phyloP scores from a whole-genome alignment of 257 asterid species.

The Fraxinus cuspidata region DNA sequence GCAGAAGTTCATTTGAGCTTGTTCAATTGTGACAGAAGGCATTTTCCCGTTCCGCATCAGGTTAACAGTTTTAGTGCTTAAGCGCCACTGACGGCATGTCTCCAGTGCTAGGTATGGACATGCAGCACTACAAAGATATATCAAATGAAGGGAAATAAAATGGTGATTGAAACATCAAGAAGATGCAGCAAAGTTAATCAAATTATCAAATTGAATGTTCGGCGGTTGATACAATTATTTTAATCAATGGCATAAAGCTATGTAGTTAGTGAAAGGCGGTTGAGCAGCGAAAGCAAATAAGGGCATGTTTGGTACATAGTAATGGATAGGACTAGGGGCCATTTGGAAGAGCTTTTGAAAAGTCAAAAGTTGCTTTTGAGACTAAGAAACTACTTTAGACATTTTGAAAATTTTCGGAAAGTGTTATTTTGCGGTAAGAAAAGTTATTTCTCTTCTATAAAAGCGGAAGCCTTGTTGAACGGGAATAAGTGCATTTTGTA shows the following conservation, averaged over 20 bases:
- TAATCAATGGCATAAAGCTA: neutral
- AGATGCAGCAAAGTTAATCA: constrained; percentile 3
- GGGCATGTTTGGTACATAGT: too few species aligned
- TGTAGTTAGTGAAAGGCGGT: neutral
- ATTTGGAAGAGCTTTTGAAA: too few species aligned
- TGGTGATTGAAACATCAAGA: neutral
- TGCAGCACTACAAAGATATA: constrained; percentile 62
- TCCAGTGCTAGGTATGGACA: constrained; percentile 98
- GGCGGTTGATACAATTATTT: neutral
- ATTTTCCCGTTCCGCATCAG: constrained; percentile 97
- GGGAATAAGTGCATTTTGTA: too few species aligned
- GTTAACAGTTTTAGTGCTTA: constrained; percentile 94
- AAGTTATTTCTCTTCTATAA: too few species aligned
- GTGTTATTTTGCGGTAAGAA: too few species aligned
- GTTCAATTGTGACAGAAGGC: constrained; percentile 96
- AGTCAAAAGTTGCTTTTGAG: too few species aligned
- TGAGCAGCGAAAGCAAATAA: neutral
- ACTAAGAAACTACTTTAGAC: too few species aligned
- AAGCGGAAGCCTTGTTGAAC: too few species aligned
- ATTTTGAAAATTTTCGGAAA: too few species aligned
- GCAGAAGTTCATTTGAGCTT: constrained; percentile 92
- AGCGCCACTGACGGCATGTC: constrained; percentile 96
- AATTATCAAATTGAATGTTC: too few species aligned
- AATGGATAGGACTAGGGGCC: too few species aligned
- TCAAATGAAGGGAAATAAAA: neutral